Conservation (phyloP, 2,329 filamentous ascomycete genomes). For the Aspergillus quadricinctus region DNA sequence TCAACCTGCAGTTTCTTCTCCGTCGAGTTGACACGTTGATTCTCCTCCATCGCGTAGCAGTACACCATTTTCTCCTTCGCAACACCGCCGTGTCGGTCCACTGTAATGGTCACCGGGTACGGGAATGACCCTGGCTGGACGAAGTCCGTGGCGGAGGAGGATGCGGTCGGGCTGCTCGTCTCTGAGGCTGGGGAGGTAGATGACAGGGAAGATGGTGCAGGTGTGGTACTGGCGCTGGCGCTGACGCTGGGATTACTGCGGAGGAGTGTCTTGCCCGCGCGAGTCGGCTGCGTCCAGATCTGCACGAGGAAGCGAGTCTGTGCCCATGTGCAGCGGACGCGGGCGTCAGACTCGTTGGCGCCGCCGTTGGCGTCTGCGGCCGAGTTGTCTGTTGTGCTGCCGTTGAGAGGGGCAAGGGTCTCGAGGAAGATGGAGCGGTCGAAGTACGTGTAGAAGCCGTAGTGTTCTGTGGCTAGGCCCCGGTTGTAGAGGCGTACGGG, state of each 20-base stretch:
- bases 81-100: conserved; percentile 58
- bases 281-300: conserved; percentile 55
- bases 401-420: conserved; percentile 49
- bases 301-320: conserved; percentile 59
- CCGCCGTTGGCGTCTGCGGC: conserved; percentile 50
- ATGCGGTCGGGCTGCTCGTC: not conserved
- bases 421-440: conserved; percentile 80
- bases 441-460: conserved; percentile 91
- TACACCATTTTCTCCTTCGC: conserved; percentile 54
- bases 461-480: conserved; percentile 75
- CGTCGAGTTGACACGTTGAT: conserved; percentile 43
- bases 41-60: conserved; percentile 54
- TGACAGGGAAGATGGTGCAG: conserved; percentile 11
- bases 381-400: conserved; percentile 33
- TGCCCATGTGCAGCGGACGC: conserved; percentile 53
- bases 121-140: conserved; percentile 55
- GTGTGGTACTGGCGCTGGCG: conserved; percentile 8
- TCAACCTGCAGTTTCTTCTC: conserved; percentile 50
- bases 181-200: conserved; percentile 12
- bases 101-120: conserved; percentile 56
- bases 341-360: conserved; percentile 42
- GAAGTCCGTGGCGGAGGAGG: conserved; percentile 43
- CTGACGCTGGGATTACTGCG: conserved; percentile 4
- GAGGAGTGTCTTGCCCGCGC: conserved; percentile 25
- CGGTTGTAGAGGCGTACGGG: conserved; percentile 83